Percentiles rank a stretch among this genome's conserved stretches.
Evolutionary conservation across 768 basidiomycete genomes (phyloP).

Genomic region (Hydnum rufescens): DNA sequence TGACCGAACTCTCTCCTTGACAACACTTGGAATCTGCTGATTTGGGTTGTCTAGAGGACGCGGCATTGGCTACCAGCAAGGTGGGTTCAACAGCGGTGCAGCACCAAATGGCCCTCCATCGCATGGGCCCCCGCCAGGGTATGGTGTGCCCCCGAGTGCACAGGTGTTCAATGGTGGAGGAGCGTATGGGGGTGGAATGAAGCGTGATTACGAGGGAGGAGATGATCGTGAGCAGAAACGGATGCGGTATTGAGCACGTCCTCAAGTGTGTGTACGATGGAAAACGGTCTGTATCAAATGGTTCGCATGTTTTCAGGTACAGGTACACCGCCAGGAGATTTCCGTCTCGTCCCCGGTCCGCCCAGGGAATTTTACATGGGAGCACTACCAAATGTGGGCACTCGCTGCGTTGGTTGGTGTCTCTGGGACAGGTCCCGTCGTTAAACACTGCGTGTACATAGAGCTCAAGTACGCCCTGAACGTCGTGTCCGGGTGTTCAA

Average conservation of each 20-base stretch:
- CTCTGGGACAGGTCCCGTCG: too few relatives aligned
- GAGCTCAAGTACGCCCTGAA: too few relatives aligned
- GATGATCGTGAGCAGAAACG: conserved; percentile 72
- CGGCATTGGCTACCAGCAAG: conserved; percentile 13
- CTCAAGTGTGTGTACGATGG: too few relatives aligned
- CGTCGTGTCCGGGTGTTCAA: too few relatives aligned
- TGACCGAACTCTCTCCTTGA: background rate
- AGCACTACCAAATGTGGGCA: too few relatives aligned
- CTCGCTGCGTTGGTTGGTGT: too few relatives aligned
- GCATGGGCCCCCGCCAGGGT: conserved; percentile 6
- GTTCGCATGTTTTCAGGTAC: too few relatives aligned
- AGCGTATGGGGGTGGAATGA: conserved; percentile 16
- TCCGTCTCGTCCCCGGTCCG: too few relatives aligned
- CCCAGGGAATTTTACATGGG: too few relatives aligned
- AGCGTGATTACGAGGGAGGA: conserved; percentile 23
- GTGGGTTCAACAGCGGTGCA: conserved; percentile 1
- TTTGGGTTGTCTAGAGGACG: conserved; percentile 8
- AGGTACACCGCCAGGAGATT: too few relatives aligned
- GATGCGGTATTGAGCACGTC: conserved; percentile 25
- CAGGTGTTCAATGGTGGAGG: conserved; percentile 21
- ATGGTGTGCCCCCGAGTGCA: conserved; percentile 4
- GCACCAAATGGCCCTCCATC: conserved; percentile 17
- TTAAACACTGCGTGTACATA: too few relatives aligned
- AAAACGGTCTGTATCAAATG: too few relatives aligned
- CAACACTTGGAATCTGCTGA: background rate